Evolutionary conservation across 2,329 filamentous ascomycete genomes (phyloP), one percentile per base, ranked within the genome.

Genomic region (Dactylellina sp.): DNA sequence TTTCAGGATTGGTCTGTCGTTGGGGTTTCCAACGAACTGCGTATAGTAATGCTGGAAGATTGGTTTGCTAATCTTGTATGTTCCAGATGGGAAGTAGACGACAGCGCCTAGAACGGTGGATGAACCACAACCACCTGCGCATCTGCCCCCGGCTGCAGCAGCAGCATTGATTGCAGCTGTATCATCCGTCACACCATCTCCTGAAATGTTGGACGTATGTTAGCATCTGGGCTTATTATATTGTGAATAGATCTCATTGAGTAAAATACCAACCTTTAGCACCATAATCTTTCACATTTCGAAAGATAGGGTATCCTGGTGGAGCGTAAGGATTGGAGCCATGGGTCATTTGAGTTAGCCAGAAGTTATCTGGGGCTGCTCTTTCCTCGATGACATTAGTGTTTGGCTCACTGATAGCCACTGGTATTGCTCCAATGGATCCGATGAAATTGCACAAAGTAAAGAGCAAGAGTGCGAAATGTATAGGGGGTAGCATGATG

Each of bases 1-100:
- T 83, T 93, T 92, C 81, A 97, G 84, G 0, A 89, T 89, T 0
- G 94, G 93, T 11, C 89, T 81, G 75, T 86, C 84, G 78, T 87
- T 80, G 52, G 89, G 88, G 49, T 79, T 76, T 22, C 78, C 78
- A 16, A 79, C 46, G 11, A 79, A 74, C 20, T 77, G 75, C 0
- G 78, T 78, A 49, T 78, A 76, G 53, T 79, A 79, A 16, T 75
- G 71, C 64, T 77, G 76, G 25, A 79, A 65, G 9, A 79, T 66
- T 0, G 77, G 77, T 7, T 53, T 62, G 37, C 64, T 76, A 18
- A 71, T 37, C 18, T 25, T 22, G 14, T 71, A 71, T 1, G 59
- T 71, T 9, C 66, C 66, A 6, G 39, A 22, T 18, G 70, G 70
- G 32, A 74, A 74, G 35, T 74, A 74, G 1, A 79, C 74, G 2